Conservation (phyloP, 1,284 basidiomycete species). For the Cryptococcus deneoformans region DNA sequence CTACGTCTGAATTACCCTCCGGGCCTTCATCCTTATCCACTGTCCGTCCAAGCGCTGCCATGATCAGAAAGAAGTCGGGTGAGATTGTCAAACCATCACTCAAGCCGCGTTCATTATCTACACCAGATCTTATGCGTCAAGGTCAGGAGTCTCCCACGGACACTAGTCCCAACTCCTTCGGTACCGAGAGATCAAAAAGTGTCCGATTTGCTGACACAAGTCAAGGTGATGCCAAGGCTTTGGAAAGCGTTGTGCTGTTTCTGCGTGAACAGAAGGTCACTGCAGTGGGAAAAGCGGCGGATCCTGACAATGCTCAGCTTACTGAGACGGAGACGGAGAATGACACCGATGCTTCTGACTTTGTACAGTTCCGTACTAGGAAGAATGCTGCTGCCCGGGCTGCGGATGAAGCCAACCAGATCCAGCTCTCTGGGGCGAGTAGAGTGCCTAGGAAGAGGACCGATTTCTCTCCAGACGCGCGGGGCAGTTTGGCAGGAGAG, state of each 20-base stretch:
- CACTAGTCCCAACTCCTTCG: slow-evolving; percentile 21
- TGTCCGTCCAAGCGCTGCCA: slow-evolving; percentile 12
- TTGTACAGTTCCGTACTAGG: slow-evolving; percentile 46
- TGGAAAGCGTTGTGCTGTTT: slow-evolving; percentile 50
- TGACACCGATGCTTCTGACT: slow-evolving; percentile 46
- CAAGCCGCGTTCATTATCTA: slow-evolving; percentile 48
- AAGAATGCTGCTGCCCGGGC: slow-evolving; percentile 34
- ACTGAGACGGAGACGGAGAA: slow-evolving; percentile 45
- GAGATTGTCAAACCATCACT: slow-evolving; percentile 51
- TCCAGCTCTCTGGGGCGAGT: slow-evolving; percentile 35
- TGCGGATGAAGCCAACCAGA: slow-evolving; percentile 27
- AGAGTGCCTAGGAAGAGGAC: slow-evolving; percentile 42
- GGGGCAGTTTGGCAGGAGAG: slow-evolving; percentile 33
- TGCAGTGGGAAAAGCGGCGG: slow-evolving; percentile 29
- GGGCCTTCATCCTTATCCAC: slow-evolving; percentile 10
- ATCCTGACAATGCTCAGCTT: slow-evolving; percentile 14
- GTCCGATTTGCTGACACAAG: slow-evolving; percentile 45
- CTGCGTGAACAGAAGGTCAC: slow-evolving; percentile 47
- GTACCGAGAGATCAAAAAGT: slow-evolving; percentile 43
- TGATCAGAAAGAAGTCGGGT: slow-evolving; percentile 51
- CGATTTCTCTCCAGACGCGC: slow-evolving; percentile 45
- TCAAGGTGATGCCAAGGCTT: slow-evolving; percentile 33
- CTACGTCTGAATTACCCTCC: slow-evolving; percentile 15
- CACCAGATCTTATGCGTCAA: slow-evolving; percentile 44
- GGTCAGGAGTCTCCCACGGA: slow-evolving; percentile 15